Conservation (phyloP, 257 asterid genomes). For the Solanum raphanifolium region DNA sequence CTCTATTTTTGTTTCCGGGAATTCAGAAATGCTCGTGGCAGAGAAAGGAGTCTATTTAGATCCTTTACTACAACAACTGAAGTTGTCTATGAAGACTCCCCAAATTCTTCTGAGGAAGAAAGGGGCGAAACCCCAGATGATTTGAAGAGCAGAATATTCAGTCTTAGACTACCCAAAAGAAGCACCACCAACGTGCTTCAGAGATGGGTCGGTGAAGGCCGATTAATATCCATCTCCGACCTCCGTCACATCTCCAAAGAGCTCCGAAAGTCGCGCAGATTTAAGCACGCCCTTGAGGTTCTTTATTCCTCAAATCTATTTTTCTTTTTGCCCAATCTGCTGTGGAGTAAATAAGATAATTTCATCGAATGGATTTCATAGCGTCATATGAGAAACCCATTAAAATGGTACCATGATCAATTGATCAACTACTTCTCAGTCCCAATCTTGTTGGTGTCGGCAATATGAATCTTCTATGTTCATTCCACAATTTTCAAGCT, state of each 20-base stretch:
- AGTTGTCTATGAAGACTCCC: constrained; percentile 21
- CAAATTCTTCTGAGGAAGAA: constrained; percentile 18
- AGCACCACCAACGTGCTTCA: constrained; percentile 66
- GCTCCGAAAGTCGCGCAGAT: constrained; percentile 57
- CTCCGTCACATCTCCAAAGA: constrained; percentile 74
- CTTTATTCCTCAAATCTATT: neutral
- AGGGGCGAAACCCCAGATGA: constrained; percentile 32
- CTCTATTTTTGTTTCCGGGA: constrained; percentile 1
- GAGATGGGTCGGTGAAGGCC: constrained; percentile 73
- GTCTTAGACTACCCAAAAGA: constrained; percentile 82
- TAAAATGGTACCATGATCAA: neutral
- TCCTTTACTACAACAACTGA: constrained; percentile 48
- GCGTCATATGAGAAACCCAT: neutral
- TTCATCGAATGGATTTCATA: neutral
- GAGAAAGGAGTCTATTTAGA: constrained; percentile 25
- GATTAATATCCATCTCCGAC: constrained; percentile 36
- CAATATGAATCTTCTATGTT: neutral
- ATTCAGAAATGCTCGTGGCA: constrained; percentile 18
- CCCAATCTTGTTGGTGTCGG: neutral
- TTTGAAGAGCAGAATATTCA: constrained; percentile 66
- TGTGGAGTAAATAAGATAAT: neutral
- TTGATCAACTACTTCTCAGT: neutral
- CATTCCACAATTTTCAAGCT: neutral
- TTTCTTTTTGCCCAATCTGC: neutral
- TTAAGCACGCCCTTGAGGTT: constrained; percentile 96